phyloP scores from a whole-genome alignment of 768 basidiomycete genomes.

The Pisolithus microcarpus region DNA sequence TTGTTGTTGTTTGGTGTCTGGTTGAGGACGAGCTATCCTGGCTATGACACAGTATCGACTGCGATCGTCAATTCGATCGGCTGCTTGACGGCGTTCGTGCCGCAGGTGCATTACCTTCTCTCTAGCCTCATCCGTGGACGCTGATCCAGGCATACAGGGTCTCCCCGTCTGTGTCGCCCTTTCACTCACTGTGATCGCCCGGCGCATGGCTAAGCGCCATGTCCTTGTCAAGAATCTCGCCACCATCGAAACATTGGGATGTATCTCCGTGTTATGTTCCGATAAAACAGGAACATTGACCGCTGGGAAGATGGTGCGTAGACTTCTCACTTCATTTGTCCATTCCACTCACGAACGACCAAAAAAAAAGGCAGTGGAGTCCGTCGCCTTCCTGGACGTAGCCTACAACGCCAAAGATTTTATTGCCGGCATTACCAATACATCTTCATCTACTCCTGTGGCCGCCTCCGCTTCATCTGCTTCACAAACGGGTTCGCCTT shows the following conservation, averaged over 20 bases:
- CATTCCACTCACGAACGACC: neutral
- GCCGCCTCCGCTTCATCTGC: neutral
- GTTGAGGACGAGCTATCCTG: constrained; percentile 30
- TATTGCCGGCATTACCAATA: too few relatives aligned
- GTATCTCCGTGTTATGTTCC: constrained; percentile 45
- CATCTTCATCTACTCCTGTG: too few relatives aligned
- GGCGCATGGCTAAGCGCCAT: constrained; percentile 41
- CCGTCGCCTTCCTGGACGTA: constrained; percentile 31
- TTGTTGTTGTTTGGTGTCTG: constrained; percentile 38
- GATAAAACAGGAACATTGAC: constrained; percentile 54
- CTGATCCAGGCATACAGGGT: constrained; percentile 18
- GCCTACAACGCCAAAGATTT: constrained; percentile 14
- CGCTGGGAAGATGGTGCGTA: constrained; percentile 38
- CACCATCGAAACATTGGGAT: constrained; percentile 48
- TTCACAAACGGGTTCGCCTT: constrained; percentile 4
- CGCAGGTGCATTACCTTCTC: constrained; percentile 24
- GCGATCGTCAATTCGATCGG: constrained; percentile 35
- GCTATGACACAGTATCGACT: constrained; percentile 28
- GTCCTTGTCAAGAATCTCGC: constrained; percentile 46
- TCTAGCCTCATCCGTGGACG: neutral
- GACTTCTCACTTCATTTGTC: neutral
- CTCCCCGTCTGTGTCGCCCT: constrained; percentile 41
- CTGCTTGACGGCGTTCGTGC: constrained; percentile 34
- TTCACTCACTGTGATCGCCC: constrained; percentile 43
- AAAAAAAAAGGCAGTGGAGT: constrained; percentile 32